Percentiles rank a stretch among this genome's conserved stretches.
These are phyloP conservation scores for Penicillium italicum DNA, from an alignment of 2,329 filamentous ascomycete species.

Conservation along the genomic window DNA sequence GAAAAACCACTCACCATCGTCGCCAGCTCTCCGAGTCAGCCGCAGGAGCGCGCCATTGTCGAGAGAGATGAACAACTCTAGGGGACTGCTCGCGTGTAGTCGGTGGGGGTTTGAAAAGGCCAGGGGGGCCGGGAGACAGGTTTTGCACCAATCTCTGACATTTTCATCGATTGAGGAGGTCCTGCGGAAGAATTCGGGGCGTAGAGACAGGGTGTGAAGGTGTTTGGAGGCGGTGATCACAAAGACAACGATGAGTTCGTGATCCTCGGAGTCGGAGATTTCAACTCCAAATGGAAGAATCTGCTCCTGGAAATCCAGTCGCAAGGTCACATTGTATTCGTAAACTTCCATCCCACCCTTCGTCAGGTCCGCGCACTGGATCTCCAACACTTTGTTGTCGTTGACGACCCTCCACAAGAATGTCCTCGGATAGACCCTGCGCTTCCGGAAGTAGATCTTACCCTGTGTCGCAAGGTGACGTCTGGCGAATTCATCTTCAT, in stretches of 20 bases:
- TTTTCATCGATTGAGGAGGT: constrained; percentile 67
- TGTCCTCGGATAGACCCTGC: constrained; percentile 71
- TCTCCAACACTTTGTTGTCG: constrained; percentile 72
- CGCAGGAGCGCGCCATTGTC: constrained; percentile 54
- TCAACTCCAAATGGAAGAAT: constrained; percentile 76
- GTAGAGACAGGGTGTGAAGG: constrained; percentile 78
- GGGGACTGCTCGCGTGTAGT: constrained; percentile 67
- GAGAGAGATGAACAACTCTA: constrained; percentile 71
- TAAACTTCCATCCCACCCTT: constrained; percentile 58
- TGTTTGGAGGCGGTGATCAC: constrained; percentile 74
- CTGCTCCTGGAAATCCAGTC: constrained; percentile 69
- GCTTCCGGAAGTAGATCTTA: constrained; percentile 78
- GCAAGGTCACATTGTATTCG: constrained; percentile 71
- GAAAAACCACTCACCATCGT: constrained; percentile 44
- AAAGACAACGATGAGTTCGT: constrained; percentile 74
- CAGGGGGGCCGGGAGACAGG: constrained; percentile 68
- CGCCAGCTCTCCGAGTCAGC: constrained; percentile 59
- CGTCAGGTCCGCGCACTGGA: constrained; percentile 77
- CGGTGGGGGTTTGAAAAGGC: constrained; percentile 76
- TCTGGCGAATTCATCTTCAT: constrained; percentile 63
- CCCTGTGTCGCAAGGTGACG: constrained; percentile 72
- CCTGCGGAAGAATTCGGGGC: constrained; percentile 75
- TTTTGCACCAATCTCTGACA: constrained; percentile 72
- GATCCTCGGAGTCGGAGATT: constrained; percentile 73
- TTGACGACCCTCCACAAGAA: constrained; percentile 91